Conservation (phyloP, 345 rosid species). For the Acer negundo region DNA sequence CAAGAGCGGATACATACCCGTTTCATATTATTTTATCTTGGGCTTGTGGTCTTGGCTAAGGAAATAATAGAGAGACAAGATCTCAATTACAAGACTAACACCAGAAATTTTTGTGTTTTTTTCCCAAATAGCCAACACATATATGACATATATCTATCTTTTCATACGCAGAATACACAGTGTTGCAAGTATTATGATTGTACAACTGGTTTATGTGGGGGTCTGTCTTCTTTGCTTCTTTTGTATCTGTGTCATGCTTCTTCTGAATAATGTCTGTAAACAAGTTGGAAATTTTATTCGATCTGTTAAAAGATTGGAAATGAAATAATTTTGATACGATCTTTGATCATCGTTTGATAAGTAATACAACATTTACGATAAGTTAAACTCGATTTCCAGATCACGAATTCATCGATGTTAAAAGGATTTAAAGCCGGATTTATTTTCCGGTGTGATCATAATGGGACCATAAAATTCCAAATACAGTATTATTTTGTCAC, state of each 20-base stretch:
- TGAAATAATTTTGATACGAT: too few species aligned
- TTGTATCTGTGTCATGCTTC: neutral
- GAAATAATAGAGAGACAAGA: conserved; percentile 20
- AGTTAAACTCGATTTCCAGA: too few species aligned
- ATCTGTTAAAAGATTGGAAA: neutral
- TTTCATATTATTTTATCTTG: conserved; percentile 17
- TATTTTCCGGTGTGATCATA: too few species aligned
- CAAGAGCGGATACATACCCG: neutral
- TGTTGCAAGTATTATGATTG: neutral
- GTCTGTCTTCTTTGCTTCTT: too few species aligned
- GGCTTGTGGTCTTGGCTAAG: neutral
- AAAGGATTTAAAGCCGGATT: too few species aligned
- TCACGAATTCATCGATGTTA: too few species aligned
- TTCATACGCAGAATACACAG: neutral
- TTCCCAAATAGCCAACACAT: neutral
- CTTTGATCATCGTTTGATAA: too few species aligned
- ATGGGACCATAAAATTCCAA: too few species aligned
- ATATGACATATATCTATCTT: neutral
- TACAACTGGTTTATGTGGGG: too few species aligned
- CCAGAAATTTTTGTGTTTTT: neutral
- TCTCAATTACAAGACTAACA: conserved; percentile 4
- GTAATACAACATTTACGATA: too few species aligned
- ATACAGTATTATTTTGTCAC: neutral
- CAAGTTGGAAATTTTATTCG: neutral
- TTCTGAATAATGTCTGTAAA: neutral